These are phyloP conservation scores for Fusarium circinatum DNA, from an alignment of 2,329 filamentous ascomycete species.

Conservation along the genomic window DNA sequence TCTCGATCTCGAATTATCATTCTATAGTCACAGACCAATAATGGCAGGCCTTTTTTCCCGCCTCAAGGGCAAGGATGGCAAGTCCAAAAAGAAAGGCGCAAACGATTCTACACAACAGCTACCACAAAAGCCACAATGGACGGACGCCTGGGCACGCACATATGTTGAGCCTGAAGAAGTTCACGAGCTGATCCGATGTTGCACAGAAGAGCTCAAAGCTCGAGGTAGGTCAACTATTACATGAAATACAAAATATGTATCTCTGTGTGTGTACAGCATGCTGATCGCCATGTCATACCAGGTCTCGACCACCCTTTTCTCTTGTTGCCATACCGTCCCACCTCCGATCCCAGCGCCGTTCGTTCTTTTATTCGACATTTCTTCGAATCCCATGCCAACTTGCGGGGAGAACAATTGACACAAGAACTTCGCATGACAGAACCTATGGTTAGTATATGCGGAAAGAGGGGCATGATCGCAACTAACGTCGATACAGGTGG, in stretches of 20 bases:
- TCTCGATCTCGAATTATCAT: conserved; percentile 6
- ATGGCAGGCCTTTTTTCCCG: conserved; percentile 71
- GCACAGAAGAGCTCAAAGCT: conserved; percentile 91
- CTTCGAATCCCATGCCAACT: conserved; percentile 76
- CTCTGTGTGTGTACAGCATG: conserved; percentile 8
- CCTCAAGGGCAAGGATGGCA: conserved; percentile 80
- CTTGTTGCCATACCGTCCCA: conserved; percentile 91
- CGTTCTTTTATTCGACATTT: conserved; percentile 93
- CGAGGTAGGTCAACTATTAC: conserved; percentile 73
- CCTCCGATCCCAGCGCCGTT: conserved; percentile 89
- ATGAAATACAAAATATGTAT: background rate
- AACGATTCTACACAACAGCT: conserved; percentile 61
- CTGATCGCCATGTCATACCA: conserved; percentile 52
- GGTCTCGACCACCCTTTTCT: conserved; percentile 92
- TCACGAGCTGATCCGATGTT: conserved; percentile 84
- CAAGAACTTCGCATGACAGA: conserved; percentile 94
- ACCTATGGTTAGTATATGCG: conserved; percentile 76
- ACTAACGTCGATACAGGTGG: conserved; percentile 68
- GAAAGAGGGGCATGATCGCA: background rate
- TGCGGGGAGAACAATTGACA: conserved; percentile 75
- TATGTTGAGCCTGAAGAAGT: conserved; percentile 90
- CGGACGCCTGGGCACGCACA: conserved; percentile 86
- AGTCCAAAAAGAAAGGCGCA: conserved; percentile 73
- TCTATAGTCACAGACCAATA: conserved; percentile 39
- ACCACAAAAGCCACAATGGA: conserved; percentile 80